Percentiles rank a stretch among this genome's conserved stretches.
These are phyloP conservation scores for Pyrus betulifolia DNA, from an alignment of 306 rosid genomes.

Conservation along the genomic window DNA sequence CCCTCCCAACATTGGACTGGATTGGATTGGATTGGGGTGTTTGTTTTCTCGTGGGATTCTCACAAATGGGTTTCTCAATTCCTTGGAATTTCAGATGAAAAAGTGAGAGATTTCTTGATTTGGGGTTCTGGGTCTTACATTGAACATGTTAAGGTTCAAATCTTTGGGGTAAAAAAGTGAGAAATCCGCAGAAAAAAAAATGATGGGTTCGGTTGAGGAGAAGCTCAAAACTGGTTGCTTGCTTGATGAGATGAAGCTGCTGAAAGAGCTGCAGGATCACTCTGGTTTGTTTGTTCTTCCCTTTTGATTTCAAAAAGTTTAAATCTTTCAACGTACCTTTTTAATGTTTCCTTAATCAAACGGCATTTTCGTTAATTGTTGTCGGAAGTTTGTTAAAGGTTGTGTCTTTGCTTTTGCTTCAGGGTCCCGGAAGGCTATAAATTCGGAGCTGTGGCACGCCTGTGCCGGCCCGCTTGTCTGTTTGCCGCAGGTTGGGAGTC, in stretches of 20 bases:
- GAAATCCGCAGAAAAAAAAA: background rate
- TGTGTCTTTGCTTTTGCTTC: constrained; percentile 12
- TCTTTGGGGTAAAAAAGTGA: constrained; percentile 17
- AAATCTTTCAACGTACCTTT: background rate
- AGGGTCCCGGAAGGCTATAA: constrained; percentile 70
- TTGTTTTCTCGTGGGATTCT: constrained; percentile 21
- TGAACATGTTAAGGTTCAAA: constrained; percentile 29
- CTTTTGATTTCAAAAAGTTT: background rate
- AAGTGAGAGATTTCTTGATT: constrained; percentile 6
- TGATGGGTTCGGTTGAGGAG: constrained; percentile 64
- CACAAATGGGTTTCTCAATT: background rate
- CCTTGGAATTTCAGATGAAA: constrained; percentile 9
- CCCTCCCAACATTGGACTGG: background rate
- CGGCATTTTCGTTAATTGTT: background rate
- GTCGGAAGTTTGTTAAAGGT: background rate
- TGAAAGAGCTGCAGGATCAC: constrained; percentile 90
- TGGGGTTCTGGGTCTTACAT: constrained; percentile 16
- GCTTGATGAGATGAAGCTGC: constrained; percentile 71
- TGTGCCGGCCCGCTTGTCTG: constrained; percentile 97
- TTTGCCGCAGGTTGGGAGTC: constrained; percentile 80
- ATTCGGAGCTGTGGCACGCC: constrained; percentile 96
- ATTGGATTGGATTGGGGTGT: constrained; percentile 28
- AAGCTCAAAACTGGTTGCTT: constrained; percentile 52
- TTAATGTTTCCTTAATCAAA: background rate
- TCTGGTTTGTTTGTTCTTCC: constrained; percentile 40